Evolutionary conservation across 2,329 filamentous ascomycete genomes (phyloP), one percentile per base, ranked within the genome.

Genomic region (Ophiostoma triangulosporum): DNA sequence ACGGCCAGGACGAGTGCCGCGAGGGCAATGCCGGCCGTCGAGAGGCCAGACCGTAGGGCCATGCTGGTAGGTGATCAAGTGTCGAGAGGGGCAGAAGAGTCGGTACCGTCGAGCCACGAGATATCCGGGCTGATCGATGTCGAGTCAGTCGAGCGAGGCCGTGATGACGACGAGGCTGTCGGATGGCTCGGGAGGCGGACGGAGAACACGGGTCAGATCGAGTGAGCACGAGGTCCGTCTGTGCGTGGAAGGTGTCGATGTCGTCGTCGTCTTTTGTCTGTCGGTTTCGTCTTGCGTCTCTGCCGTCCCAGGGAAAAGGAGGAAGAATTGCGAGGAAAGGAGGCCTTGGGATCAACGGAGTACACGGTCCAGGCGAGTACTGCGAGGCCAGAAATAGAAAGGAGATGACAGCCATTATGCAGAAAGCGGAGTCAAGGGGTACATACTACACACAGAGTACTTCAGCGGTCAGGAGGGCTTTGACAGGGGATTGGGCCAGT

Each of bases 1-100:
- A 51, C 22, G 15, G 56, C 54, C 5, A 60, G 48, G 17, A 33
- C 48, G 4, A 60, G 45, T 8, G 53, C 55, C 29, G 54, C 56
- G 11, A 56, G 36, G 31, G 46, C 52, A 6, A 54, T 24, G 15
- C 48, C 22, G 31, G 52, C 50, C 33, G 53, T 3, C 12, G 46
- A 14, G 17, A 17, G 9, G 43, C 43, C 43, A 27, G 55, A 52
- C 15, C 55, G 50, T 26, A 49, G 15, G 7, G 50, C 27, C 50
- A 54, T 57, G 35, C 27, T 3, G 7, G 20, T n/a, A 26, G 40
- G 17, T 6, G 29, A n/a, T n/a, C n/a, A n/a, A n/a, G n/a, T n/a
- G n/a, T n/a, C n/a, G n/a, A n/a, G n/a, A n/a, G n/a, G n/a, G n/a
- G n/a, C n/a, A n/a, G n/a, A n/a, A n/a, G n/a, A n/a, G n/a, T n/a